Base-by-base conservation (phyloP, 345 rosid genomes). In the Lumnitzera racemosa region DNA sequence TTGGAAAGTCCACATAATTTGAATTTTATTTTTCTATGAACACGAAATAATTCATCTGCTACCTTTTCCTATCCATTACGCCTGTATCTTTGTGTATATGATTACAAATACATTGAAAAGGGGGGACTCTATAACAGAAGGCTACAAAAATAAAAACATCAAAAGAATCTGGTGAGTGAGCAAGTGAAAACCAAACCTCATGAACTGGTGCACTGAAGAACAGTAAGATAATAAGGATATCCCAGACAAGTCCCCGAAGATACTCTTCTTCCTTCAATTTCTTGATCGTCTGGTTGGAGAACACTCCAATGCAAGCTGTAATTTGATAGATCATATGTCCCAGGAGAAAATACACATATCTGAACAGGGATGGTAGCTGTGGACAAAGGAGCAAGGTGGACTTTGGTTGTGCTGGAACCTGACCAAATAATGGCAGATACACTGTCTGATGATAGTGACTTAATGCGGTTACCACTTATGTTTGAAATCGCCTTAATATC, bases 341-440 rank as follows among this genome's bases (percentile, higher is more conserved):
- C 96, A 0, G 96, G 95, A 52, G 85, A 75, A 63, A 94, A 90
- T 61, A 83, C 69, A 20, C 85, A 86, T 57, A 90, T 68, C 81
- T 79, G 81, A 69, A 90, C 83, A 17, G 88, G 84, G 68, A 88
- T 71, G 73, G 77, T 81, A 0, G 59, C 47, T 12, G 81, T 69
- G 16, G 96, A 88, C 64, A 67, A 48, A 14, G 99, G 89, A 68
- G 74, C 77, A 52, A 86, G 69, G 62, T 41, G 70, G 61, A 82
- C 70, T 58, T 70, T 83, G 55, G 88, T 86, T 25, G 81, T 78
- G 68, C 91, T 86, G 53, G 95, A 74, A 48, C 88, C 96, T 50
- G 85, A 81, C 99, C 97, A 94, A 49, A 84, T 70, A 72, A 83
- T 84, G 1, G 94, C 86, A 41, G 82, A 69, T 43, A 74, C 83